Percentiles rank a stretch among this genome's conserved stretches.
Evolutionary conservation across 192 early-diverging fungal species (phyloP).

Genomic region (Blastocladiella britannica): DNA sequence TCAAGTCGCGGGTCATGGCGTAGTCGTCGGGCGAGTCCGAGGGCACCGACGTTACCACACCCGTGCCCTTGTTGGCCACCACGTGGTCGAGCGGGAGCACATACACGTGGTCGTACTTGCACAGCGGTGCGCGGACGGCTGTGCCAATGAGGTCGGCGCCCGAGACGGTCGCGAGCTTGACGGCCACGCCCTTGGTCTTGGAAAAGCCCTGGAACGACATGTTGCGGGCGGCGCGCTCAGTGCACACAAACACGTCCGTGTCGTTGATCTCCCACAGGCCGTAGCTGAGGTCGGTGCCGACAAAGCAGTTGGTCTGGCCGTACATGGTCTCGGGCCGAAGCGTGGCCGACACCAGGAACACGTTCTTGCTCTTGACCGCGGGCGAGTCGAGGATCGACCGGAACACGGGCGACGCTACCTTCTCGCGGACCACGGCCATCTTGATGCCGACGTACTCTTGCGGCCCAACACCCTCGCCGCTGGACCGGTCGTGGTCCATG

Average conservation of each 20-base stretch:
- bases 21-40: constrained; percentile 97
- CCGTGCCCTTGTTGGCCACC: constrained; percentile 85
- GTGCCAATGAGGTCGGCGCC: constrained; percentile 71
- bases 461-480: constrained; percentile 80
- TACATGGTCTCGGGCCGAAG: constrained; percentile 98
- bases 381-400: constrained; percentile 19
- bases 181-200: constrained; percentile 36
- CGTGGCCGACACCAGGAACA: constrained; percentile 88
- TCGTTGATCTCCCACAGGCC: constrained; percentile 64
- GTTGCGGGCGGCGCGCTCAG: constrained; percentile 84
- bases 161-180: constrained; percentile 49
- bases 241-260: constrained; percentile 66
- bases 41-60: constrained; percentile 95
- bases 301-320: constrained; percentile 96
- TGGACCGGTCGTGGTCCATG: constrained; percentile 94
- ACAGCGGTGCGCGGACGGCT: constrained; percentile 72
- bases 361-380: constrained; percentile 43
- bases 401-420: constrained; percentile 17
- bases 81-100: constrained; percentile 96
- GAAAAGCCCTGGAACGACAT: constrained; percentile 90
- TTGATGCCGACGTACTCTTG: constrained; percentile 96
- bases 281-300: constrained; percentile 77
- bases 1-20: constrained; percentile 71
- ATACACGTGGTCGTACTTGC: constrained; percentile 56
- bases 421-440: constrained; percentile 57